A percentile compares a stretch with the other conserved stretches of the same genome.
These are phyloP conservation scores for Auricularia sp. DNA, from an alignment of 768 basidiomycete species.

Conservation along the genomic window DNA sequence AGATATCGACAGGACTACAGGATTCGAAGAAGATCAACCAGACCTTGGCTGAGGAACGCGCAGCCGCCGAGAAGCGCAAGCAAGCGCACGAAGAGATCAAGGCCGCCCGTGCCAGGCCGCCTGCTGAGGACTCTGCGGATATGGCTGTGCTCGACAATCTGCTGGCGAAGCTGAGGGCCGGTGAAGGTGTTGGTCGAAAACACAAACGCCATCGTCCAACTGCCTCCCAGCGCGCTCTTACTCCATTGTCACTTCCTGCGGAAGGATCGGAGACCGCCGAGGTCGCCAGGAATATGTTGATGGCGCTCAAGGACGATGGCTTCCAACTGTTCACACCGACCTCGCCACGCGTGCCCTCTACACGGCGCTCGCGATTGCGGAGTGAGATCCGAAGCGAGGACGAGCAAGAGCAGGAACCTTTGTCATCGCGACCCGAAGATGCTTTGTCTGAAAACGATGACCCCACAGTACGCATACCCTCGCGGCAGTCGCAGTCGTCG, in stretches of 20 bases:
- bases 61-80: constrained; percentile 58
- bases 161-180: constrained; percentile 61
- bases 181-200: constrained; percentile 39
- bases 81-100: constrained; percentile 53
- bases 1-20: constrained; percentile 29
- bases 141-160: constrained; percentile 54
- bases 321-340: constrained; percentile 38
- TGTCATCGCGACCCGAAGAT: background rate
- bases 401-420: background rate
- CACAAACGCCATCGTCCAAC: constrained; percentile 5
- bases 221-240: constrained; percentile 2
- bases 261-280: constrained; percentile 36
- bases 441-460: background rate
- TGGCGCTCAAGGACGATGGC: constrained; percentile 60
- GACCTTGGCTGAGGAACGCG: constrained; percentile 58
- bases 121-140: constrained; percentile 43
- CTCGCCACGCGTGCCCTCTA: constrained; percentile 31
- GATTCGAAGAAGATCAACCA: constrained; percentile 84
- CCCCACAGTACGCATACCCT: background rate
- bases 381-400: constrained; percentile 11
- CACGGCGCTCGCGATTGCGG: constrained; percentile 21
- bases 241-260: background rate
- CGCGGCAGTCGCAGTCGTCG: background rate
- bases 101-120: constrained; percentile 27
- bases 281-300: constrained; percentile 66